phyloP scores from a whole-genome alignment of 2,329 filamentous ascomycete genomes.

The Hawksworthiomyces lignivorus region DNA sequence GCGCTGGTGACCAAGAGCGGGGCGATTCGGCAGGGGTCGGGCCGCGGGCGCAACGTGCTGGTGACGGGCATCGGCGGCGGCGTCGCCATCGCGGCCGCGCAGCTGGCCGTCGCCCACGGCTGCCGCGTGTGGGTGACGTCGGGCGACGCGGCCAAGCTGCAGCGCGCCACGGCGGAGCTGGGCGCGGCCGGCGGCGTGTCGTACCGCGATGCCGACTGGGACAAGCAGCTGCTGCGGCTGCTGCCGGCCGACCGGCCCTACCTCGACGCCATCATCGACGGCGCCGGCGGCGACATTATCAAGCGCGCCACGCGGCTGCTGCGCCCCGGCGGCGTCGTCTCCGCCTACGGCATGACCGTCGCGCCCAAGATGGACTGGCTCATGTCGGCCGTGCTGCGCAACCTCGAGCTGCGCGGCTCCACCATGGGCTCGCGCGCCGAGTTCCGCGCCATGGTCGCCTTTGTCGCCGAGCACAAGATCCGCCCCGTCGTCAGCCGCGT shows the following conservation, averaged over 20 bases:
- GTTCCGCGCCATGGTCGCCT: conserved; percentile 75
- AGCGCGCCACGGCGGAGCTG: conserved; percentile 55
- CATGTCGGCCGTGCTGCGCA: conserved; percentile 78
- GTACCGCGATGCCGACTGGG: conserved; percentile 76
- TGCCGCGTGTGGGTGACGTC: conserved; percentile 77
- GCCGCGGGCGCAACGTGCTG: conserved; percentile 62
- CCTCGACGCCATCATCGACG: conserved; percentile 81
- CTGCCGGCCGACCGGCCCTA: conserved; percentile 60
- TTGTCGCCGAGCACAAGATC: conserved; percentile 67
- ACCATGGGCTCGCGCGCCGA: conserved; percentile 91
- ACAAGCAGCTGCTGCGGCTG: conserved; percentile 59
- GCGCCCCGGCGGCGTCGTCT: conserved; percentile 76
- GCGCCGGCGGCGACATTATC: conserved; percentile 82
- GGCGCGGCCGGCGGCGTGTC: conserved; percentile 76
- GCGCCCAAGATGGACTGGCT: conserved; percentile 77
- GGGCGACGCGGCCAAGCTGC: conserved; percentile 66
- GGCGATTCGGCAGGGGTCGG: conserved; percentile 18
- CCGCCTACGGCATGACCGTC: conserved; percentile 86
- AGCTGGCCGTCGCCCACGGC: conserved; percentile 69
- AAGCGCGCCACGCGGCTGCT: conserved; percentile 59
- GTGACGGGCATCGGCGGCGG: conserved; percentile 91
- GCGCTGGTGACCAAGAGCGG: conserved; percentile 70
- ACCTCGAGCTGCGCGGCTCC: conserved; percentile 76
- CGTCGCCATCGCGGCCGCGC: conserved; percentile 73
- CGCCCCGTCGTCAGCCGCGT: conserved; percentile 69